Evolutionary conservation across 192 early-diverging fungal species (phyloP), one percentile per base, ranked within the genome.

Genomic region (Backusella circina): DNA sequence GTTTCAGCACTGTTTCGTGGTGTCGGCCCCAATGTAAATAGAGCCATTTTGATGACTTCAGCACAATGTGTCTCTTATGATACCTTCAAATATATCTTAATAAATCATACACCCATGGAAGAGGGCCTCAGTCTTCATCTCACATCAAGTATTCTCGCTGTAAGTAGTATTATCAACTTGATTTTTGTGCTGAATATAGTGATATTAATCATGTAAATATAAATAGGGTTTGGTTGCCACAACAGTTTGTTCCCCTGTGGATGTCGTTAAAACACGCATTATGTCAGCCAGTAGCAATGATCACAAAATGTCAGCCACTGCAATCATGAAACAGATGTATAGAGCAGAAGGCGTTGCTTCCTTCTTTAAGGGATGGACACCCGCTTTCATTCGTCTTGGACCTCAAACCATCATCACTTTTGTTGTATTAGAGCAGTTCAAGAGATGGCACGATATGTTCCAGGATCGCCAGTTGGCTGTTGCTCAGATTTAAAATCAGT

Each of bases 361-460:
- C 9, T 71, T 96, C 38, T 96, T 93, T 77, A 94, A 94, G 84
- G 94, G 94, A 28, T 94, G 93, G 93, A 84, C 91, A 6, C 93
- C 94, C 35, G 86, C 91, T 5, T 96, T 91, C 81, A 78, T 92
- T 36, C 87, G 94, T 67, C 85, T 96, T 35, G 92, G 91, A 0
- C 94, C 94, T 32, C 94, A 96, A 67, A 94, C 93, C 32, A 91
- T 94, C 35, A 85, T 92, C 23, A 94, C 93, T 0, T 94, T 96
- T 79, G 87, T 94, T 39, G 88, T 94, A 37, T 80, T 96, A 10
- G 94, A 96, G 74, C 88, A 92, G 73, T 85, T 93, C 75, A 88
- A 87, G 65, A 77, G 68, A 54, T 72, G 71, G 70, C 47, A 41
- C 12, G 71, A 72, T 47, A 51, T 72, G 28, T 8, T 72, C 32